Percentiles rank a stretch among this genome's conserved stretches.
phyloP scores from a whole-genome alignment of 2,329 filamentous ascomycete species.

The Alternaria sp. region DNA sequence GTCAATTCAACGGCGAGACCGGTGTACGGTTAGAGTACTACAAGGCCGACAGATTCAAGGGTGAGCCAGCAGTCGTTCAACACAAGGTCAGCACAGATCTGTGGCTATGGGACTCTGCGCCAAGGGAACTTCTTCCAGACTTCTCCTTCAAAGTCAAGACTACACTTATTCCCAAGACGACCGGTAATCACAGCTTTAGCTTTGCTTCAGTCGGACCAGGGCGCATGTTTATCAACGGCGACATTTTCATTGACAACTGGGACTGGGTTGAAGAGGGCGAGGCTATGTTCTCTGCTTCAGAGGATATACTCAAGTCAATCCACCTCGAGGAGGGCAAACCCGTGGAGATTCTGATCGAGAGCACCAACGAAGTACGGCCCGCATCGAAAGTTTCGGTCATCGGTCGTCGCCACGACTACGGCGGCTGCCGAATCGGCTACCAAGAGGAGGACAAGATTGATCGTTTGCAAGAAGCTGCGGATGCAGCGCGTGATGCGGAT shows the following conservation, averaged over 20 bases:
- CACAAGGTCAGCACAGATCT: conserved; percentile 70
- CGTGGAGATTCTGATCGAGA: conserved; percentile 69
- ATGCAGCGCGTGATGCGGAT: conserved; percentile 73
- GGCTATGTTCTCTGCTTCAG: conserved; percentile 74
- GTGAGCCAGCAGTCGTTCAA: conserved; percentile 65
- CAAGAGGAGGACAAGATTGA: conserved; percentile 72
- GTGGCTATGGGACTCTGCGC: conserved; percentile 75
- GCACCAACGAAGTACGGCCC: conserved; percentile 72
- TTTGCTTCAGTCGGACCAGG: conserved; percentile 74
- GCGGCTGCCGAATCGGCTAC: conserved; percentile 75
- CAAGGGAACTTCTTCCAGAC: conserved; percentile 66
- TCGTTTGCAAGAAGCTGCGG: conserved; percentile 65
- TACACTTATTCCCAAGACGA: conserved; percentile 65
- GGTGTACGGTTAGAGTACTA: conserved; percentile 73
- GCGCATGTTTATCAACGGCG: conserved; percentile 66
- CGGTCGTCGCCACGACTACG: conserved; percentile 70
- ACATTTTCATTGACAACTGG: conserved; percentile 70
- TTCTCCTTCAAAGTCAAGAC: conserved; percentile 72
- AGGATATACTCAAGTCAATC: conserved; percentile 69
- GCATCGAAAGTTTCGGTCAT: conserved; percentile 65
- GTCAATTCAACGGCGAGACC: conserved; percentile 64
- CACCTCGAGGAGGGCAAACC: conserved; percentile 67
- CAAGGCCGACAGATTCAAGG: conserved; percentile 69
- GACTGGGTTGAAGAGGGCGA: conserved; percentile 74
- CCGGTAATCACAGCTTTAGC: conserved; percentile 70